These are phyloP conservation scores for Geotrichum restrictum DNA, from an alignment of 1,139 yeast species.

Conservation along the genomic window DNA sequence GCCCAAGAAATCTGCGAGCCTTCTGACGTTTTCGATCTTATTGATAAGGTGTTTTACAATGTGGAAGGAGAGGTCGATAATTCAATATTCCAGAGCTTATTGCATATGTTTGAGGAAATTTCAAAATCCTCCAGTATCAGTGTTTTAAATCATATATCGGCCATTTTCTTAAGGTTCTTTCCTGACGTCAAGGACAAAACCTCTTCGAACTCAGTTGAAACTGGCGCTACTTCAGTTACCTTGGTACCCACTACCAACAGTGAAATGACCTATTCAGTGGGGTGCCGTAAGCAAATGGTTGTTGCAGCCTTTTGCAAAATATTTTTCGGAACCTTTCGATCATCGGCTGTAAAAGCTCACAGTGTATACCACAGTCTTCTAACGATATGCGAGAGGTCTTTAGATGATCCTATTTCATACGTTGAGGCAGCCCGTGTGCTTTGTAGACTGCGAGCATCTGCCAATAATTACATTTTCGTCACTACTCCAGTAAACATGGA, in stretches of 20 bases:
- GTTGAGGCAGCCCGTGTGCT: constrained; percentile 53
- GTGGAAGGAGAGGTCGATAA: constrained; percentile 34
- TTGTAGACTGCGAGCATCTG: constrained; percentile 53
- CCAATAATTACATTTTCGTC: constrained; percentile 47
- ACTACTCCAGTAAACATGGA: constrained; percentile 60
- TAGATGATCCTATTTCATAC: constrained; percentile 36
- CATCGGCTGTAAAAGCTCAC: constrained; percentile 21
- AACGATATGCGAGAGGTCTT: constrained; percentile 26
- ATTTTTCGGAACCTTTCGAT: constrained; percentile 28
- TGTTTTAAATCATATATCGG: constrained; percentile 5
- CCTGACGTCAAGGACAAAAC: background rate
- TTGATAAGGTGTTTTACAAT: constrained; percentile 24
- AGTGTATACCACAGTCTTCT: constrained; percentile 28
- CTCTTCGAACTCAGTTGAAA: background rate
- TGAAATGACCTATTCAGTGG: background rate
- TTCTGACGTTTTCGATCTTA: constrained; percentile 25
- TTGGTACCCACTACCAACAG: background rate
- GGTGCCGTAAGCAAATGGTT: constrained; percentile 12
- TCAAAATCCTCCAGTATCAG: constrained; percentile 6
- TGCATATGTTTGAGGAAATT: constrained; percentile 30
- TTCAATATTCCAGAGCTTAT: constrained; percentile 40
- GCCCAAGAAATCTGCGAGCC: constrained; percentile 27
- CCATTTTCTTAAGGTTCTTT: background rate
- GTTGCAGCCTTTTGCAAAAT: constrained; percentile 30
- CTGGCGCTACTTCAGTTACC: background rate